phyloP scores from a whole-genome alignment of 768 basidiomycete genomes.

The Mycena leptocephala region DNA sequence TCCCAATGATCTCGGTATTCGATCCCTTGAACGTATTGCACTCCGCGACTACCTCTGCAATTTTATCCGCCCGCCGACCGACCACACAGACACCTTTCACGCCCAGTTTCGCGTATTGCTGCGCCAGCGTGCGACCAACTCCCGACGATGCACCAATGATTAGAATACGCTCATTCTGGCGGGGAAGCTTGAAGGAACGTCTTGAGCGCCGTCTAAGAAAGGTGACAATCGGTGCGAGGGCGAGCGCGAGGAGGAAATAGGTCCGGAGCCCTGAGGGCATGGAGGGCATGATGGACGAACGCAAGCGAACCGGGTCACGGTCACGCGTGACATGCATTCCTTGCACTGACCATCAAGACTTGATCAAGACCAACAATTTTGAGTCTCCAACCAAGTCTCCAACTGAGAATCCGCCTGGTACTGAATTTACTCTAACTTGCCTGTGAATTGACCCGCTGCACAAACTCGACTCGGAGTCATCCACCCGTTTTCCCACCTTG shows the following conservation, averaged over 20 bases:
- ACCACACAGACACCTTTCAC: slow-evolving; percentile 80
- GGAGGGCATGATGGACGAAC: background rate
- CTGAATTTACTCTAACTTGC: no score
- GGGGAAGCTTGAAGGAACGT: slow-evolving; percentile 57
- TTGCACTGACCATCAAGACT: no score
- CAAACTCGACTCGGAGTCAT: no score
- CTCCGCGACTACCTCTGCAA: slow-evolving; percentile 75
- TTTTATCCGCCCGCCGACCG: slow-evolving; percentile 70
- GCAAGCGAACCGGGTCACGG: background rate
- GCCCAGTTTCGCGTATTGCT: slow-evolving; percentile 81
- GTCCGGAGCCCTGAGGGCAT: background rate
- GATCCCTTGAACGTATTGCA: slow-evolving; percentile 55
- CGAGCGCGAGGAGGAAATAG: slow-evolving; percentile 28
- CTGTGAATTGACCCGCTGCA: no score
- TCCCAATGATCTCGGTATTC: slow-evolving; percentile 59
- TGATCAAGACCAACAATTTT: no score
- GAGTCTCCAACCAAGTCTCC: no score
- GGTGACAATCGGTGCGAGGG: background rate
- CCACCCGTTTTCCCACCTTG: no score
- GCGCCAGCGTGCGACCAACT: slow-evolving; percentile 82
- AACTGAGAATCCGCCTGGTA: no score
- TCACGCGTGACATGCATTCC: background rate
- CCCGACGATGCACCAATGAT: slow-evolving; percentile 91
- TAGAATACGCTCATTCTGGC: slow-evolving; percentile 78
- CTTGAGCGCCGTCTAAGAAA: slow-evolving; percentile 18